These are phyloP conservation scores for Fusarium sp. DNA, from an alignment of 2,329 filamentous ascomycete species.

Conservation along the genomic window DNA sequence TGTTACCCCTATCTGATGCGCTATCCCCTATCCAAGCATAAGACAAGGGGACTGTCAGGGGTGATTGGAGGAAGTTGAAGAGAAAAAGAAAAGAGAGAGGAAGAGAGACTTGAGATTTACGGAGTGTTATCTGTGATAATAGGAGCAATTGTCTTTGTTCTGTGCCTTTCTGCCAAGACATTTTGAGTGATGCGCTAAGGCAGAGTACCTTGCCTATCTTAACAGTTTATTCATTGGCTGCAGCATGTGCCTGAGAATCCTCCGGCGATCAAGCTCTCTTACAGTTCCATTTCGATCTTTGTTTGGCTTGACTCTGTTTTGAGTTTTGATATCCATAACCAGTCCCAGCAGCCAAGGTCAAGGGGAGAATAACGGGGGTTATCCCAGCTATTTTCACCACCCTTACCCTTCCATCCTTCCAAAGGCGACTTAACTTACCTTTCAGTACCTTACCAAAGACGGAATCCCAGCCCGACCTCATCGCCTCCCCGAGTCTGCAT, in stretches of 20 bases:
- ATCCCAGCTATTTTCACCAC: constrained; percentile 46
- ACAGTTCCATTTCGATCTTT: constrained; percentile 24
- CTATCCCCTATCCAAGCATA: constrained; percentile 43
- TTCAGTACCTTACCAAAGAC: constrained; percentile 38
- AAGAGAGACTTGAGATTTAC: neutral
- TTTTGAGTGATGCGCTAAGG: constrained; percentile 18
- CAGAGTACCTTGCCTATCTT: constrained; percentile 13
- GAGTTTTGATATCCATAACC: constrained; percentile 36
- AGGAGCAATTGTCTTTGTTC: constrained; percentile 17
- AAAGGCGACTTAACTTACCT: constrained; percentile 17
- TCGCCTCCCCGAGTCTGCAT: constrained; percentile 44
- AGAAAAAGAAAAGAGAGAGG: constrained; percentile 17
- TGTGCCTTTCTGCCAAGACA: constrained; percentile 17
- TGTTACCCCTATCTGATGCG: constrained; percentile 45
- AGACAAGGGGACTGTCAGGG: constrained; percentile 44
- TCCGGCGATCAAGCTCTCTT: constrained; percentile 37
- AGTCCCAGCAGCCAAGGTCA: constrained; percentile 29
- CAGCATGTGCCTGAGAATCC: constrained; percentile 35
- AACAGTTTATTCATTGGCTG: constrained; percentile 24
- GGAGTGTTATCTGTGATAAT: no score
- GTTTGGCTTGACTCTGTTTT: constrained; percentile 39
- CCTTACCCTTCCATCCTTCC: constrained; percentile 26
- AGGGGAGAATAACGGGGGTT: constrained; percentile 43
- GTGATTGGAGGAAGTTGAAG: constrained; percentile 17
- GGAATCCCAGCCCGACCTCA: constrained; percentile 40